Conservation (phyloP, 1,284 basidiomycete genomes). For the Phaffia rhodozyma region DNA sequence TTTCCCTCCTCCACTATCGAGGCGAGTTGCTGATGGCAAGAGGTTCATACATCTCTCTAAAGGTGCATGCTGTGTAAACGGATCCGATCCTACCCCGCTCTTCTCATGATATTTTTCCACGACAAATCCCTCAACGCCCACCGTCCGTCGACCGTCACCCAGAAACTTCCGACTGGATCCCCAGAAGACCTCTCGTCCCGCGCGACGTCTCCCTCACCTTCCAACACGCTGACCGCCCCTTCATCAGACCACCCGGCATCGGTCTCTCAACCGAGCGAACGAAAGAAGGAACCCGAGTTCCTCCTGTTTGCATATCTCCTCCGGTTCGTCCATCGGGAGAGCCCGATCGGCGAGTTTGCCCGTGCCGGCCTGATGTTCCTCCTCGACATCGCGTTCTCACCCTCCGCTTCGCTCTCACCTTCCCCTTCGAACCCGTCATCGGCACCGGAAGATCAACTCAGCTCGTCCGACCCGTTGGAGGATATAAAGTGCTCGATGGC, state of each 20-base stretch:
- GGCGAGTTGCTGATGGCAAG: no score
- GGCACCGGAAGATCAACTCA: conserved; percentile 23
- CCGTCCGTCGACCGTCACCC: conserved; percentile 37
- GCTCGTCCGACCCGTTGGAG: conserved; percentile 54
- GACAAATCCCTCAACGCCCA: conserved; percentile 46
- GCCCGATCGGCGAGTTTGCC: conserved; percentile 84
- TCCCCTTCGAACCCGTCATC: conserved; percentile 19
- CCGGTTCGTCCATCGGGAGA: conserved; percentile 89
- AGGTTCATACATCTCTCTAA: no score
- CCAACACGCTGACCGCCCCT: conserved; percentile 39
- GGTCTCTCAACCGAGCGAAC: conserved; percentile 27
- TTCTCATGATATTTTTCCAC: conserved; percentile 92
- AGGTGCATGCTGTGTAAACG: conserved; percentile 74
- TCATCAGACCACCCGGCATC: conserved; percentile 29
- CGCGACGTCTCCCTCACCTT: conserved; percentile 46
- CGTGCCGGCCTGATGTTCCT: conserved; percentile 82
- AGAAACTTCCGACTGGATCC: conserved; percentile 46
- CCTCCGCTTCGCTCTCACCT: conserved; percentile 28
- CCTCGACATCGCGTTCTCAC: conserved; percentile 43
- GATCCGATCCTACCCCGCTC: conserved; percentile 73
- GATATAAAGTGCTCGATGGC: conserved; percentile 75
- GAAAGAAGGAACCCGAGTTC: conserved; percentile 83
- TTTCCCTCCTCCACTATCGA: no score
- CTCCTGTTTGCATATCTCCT: conserved; percentile 89
- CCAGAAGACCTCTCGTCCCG: conserved; percentile 49